phyloP scores from a whole-genome alignment of 2,329 filamentous ascomycete genomes.

The Cladorrhinum sp. region DNA sequence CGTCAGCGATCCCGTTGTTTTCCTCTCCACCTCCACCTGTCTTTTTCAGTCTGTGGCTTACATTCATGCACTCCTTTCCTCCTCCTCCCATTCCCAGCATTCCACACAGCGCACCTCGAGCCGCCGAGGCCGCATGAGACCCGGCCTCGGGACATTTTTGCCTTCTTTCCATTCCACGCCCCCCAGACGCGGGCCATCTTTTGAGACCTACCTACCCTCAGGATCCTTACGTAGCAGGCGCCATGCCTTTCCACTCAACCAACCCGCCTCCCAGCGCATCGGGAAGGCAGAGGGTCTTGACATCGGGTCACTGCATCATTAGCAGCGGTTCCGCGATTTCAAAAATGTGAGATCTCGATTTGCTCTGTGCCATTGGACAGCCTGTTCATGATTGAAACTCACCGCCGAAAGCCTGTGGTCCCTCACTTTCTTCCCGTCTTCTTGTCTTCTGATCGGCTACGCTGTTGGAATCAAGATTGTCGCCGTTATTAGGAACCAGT shows the following conservation, averaged over 20 bases:
- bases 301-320: constrained; percentile 18
- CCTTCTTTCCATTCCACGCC: background rate
- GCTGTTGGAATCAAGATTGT: background rate
- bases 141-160: background rate
- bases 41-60: background rate
- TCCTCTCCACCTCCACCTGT: background rate
- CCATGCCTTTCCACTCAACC: background rate
- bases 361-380: background rate
- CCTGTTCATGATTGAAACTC: constrained; percentile 1
- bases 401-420: too few relatives aligned
- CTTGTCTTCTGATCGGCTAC: too few relatives aligned
- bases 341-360: background rate
- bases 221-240: constrained; percentile 7
- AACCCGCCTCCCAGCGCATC: constrained; percentile 9
- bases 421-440: too few relatives aligned
- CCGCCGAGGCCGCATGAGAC: constrained; percentile 5
- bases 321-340: constrained; percentile 6
- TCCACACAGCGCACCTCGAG: background rate
- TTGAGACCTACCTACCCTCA: background rate
- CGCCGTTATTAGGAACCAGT: background rate
- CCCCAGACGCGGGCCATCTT: constrained; percentile 3
- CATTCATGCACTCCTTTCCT: too few relatives aligned
- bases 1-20: background rate
- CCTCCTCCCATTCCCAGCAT: too few relatives aligned
- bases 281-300: constrained; percentile 11